Evolutionary conservation across 306 rosid genomes (phyloP), one percentile per base, ranked within the genome.

Genomic region (Leucaena leucocephala): DNA sequence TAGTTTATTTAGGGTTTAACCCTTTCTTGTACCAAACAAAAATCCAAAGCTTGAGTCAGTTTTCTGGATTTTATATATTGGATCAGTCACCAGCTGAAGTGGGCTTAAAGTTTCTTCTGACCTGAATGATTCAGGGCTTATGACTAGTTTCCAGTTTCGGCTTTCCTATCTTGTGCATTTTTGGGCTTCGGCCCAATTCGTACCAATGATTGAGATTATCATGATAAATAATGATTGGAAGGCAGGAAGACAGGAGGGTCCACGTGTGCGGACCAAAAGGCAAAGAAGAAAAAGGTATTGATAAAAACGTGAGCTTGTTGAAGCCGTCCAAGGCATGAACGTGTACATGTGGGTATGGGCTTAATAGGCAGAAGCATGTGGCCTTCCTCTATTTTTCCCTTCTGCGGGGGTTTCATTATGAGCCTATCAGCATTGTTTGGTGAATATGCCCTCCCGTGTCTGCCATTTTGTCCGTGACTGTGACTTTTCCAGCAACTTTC

Each of bases 231-330:
- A 22, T 59, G 39, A 61, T 33, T 61, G 40, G 42, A 12, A 33
- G 1, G 40, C 8, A 44, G 63, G 36, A 70, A 1, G 57, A 38
- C 42, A 46, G 54, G 42, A 71, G 63, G 8, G 8, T 15, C 64
- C 64, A 71, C 81, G 84, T 79, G 86, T 79, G 66, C 14, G 80
- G 74, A n/a, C 55, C 46, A 9, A 27, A 10, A 55, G 42, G 3
- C 48, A 22, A 38, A 27, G 33, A 5, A 27, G 4, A 19, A 33
- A 7, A 39, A 3, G 42, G 1, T 11, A 5, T 0, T 0, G 49
- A 80, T 3, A 5, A 71, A 27, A 80, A 76, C 80, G 80, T 74
- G 80, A 14, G 33, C 57, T 46, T 19, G 27, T 17, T 38, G 8
- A n/a, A 57, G 39, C 33, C n/a, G 59, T 27, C 27, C 27, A 27